A percentile compares a stretch with the other conserved stretches of the same genome.
Conservation (phyloP, 495 filamentous ascomycete species). For the Terfezia boudieri region DNA sequence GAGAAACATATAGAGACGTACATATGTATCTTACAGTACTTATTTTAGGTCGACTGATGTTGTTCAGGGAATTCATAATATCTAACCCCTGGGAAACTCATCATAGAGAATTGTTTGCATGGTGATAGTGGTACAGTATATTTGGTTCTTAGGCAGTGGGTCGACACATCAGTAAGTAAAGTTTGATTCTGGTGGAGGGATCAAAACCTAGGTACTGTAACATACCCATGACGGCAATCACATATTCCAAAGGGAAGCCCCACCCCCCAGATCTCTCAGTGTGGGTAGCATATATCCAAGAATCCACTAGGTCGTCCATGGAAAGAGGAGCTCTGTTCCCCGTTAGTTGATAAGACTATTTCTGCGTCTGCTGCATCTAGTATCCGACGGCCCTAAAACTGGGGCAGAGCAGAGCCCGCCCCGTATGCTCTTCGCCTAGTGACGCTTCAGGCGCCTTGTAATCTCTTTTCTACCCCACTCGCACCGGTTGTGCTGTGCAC, state of each 20-base stretch:
- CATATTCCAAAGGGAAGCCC: slow-evolving; percentile 47
- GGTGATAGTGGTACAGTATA: no score
- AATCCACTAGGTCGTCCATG: slow-evolving; percentile 27
- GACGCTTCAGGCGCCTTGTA: slow-evolving; percentile 39
- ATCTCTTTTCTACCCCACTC: slow-evolving; percentile 39
- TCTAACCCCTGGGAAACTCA: no score
- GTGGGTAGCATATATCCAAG: slow-evolving; percentile 31
- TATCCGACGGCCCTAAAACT: background rate
- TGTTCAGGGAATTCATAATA: no score
- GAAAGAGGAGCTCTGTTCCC: slow-evolving; percentile 45
- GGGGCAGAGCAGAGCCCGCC: slow-evolving; percentile 2
- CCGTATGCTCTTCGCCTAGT: slow-evolving; percentile 72
- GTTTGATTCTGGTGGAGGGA: no score
- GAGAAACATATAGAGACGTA: no score
- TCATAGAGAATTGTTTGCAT: no score
- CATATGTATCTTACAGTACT: no score
- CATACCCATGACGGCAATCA: slow-evolving; percentile 38
- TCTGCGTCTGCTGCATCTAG: background rate
- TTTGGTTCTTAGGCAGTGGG: no score
- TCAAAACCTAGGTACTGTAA: no score
- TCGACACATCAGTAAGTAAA: no score
- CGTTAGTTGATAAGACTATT: slow-evolving; percentile 34
- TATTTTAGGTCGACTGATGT: no score
- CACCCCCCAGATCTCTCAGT: slow-evolving; percentile 36
- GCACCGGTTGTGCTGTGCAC: slow-evolving; percentile 25